Percentiles rank a stretch among this genome's conserved stretches.
These are phyloP conservation scores for Aschersonia sp. DNA, from an alignment of 2,329 filamentous ascomycete genomes.

Conservation along the genomic window DNA sequence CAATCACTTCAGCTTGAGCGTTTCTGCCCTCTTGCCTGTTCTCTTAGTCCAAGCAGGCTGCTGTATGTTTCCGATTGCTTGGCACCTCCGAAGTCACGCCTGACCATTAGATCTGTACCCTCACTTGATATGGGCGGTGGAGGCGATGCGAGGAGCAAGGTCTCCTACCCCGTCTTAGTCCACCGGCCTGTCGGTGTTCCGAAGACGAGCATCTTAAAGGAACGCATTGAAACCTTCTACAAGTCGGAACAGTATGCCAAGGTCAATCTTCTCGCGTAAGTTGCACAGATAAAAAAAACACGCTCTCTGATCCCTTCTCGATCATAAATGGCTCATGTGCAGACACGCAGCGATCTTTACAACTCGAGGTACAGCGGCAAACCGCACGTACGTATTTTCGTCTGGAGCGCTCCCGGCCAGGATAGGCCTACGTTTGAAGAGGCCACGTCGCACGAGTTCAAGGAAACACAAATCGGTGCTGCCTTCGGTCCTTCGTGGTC, in stretches of 20 bases:
- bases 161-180: conserved; percentile 37
- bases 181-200: conserved; percentile 54
- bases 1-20: too few species aligned
- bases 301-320: too few species aligned
- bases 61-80: conserved; percentile 7
- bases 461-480: conserved; percentile 57
- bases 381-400: conserved; percentile 69
- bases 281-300: conserved; percentile 2
- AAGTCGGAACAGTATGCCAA: conserved; percentile 63
- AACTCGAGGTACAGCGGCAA: conserved; percentile 41
- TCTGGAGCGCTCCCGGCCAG: conserved; percentile 71
- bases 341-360: conserved; percentile 18
- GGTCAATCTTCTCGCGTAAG: conserved; percentile 59
- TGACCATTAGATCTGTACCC: conserved; percentile 1
- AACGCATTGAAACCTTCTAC: conserved; percentile 72
- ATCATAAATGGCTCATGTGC: too few species aligned
- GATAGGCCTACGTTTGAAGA: conserved; percentile 77
- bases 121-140: conserved; percentile 36
- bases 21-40: too few species aligned
- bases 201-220: conserved; percentile 74
- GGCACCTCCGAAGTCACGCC: conserved; percentile 19
- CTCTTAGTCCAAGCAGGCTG: too few species aligned
- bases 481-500: conserved; percentile 91
- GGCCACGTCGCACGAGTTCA: conserved; percentile 61
- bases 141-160: conserved; percentile 25